These are phyloP conservation scores for Diplotaxis tenuifolia DNA, from an alignment of 345 rosid genomes.

Conservation along the genomic window DNA sequence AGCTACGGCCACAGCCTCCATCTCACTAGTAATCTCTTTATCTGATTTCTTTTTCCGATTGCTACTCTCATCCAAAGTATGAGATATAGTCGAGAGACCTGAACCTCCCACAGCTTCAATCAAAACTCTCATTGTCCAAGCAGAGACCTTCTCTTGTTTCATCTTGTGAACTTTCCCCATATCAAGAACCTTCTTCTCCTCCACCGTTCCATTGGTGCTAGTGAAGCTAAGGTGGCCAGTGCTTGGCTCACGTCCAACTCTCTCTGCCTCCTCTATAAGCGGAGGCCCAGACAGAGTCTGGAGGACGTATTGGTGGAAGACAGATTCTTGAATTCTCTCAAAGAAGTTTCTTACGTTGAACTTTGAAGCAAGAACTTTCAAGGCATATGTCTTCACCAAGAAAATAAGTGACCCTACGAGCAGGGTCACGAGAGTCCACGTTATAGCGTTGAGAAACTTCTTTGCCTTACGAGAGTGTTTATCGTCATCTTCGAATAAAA, in stretches of 20 bases:
- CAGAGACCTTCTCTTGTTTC: no score
- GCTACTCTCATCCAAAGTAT: constrained; percentile 45
- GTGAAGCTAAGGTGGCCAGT: constrained; percentile 51
- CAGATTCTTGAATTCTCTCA: constrained; percentile 90
- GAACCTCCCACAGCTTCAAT: constrained; percentile 66
- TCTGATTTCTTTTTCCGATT: constrained; percentile 41
- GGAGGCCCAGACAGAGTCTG: no score
- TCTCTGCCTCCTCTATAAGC: constrained; percentile 65
- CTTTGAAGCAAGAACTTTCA: no score
- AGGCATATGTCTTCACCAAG: constrained; percentile 66
- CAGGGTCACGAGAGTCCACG: constrained; percentile 62
- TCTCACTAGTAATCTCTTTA: constrained; percentile 71
- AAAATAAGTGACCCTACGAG: constrained; percentile 63
- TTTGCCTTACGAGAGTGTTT: no score
- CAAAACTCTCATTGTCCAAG: constrained; percentile 87
- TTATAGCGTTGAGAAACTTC: constrained; percentile 44
- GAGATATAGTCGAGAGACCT: constrained; percentile 66
- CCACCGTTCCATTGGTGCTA: constrained; percentile 41
- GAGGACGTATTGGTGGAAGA: no score
- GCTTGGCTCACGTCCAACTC: constrained; percentile 45
- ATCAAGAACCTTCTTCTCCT: constrained; percentile 59
- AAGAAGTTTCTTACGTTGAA: constrained; percentile 77
- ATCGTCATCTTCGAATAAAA: constrained; percentile 48
- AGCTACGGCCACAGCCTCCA: constrained; percentile 77
- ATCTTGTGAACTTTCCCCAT: no score